Base-by-base conservation (phyloP, 352 stramenopile genomes). In the Phytophthora cactorum region DNA sequence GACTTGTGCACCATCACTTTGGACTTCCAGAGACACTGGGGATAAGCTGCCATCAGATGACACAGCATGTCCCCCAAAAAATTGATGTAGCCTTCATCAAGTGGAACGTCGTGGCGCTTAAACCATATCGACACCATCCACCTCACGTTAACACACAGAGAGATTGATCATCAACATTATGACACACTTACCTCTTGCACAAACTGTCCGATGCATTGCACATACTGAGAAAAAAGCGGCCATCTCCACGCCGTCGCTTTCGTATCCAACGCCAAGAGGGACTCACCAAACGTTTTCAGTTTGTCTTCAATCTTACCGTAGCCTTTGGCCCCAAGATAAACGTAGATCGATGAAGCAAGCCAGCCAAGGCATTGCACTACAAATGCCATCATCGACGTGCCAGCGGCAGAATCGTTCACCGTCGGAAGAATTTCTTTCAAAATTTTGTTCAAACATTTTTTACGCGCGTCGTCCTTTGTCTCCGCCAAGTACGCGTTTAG, bases 371-470 rank as follows among this genome's bases (percentile, higher is more conserved):
- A 78, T 56, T 86, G 74, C 28, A 95, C 59, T n/a, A 78, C 74
- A 34, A 93, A 91, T 9, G 78, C 65, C 25, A 88, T 72, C 27
- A 50, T 67, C 1, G 72, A 68, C 43, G 66, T 74, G 31, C 71
- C 54, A 17, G 74, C 70, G 17, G 71, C 51, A n/a, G 71, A 63
- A 54, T 92, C 80, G 15, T 70, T 89, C 36, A 95, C 54, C 32
- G 82, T 63, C 0, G 81, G 82, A 4, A 95, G 63, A 34, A 92
- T 60, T 17, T 93, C 82, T 45, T 93, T 92, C 29, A 93, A 52
- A 43, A 95, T 80, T 39, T 80, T 85, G 46, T 93, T 90, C 43
- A 93, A 60, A 10, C 70, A 70, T 46, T 89, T 91, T 56, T 93
- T 95, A 27, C 75, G 74, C 43, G 39, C 44, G 11, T 89, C 78